These are phyloP conservation scores for Penicillium ochrochloron DNA, from an alignment of 495 filamentous ascomycete genomes.

Conservation along the genomic window DNA sequence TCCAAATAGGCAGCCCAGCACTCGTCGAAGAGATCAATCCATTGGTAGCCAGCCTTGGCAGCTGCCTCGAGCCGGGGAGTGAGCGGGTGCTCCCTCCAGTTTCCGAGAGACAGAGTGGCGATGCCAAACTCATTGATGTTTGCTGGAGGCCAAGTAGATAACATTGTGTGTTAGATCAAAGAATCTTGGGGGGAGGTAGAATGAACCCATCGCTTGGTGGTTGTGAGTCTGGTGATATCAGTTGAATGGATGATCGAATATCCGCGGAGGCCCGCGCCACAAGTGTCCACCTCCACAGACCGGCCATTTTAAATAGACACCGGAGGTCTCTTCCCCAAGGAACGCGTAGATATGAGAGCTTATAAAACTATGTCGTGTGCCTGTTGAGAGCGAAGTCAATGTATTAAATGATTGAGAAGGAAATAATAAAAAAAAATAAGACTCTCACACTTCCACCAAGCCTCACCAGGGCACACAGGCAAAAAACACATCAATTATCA, in stretches of 20 bases:
- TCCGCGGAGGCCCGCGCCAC: constrained; percentile 8
- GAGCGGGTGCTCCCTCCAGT: constrained; percentile 34
- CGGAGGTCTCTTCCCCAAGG: background rate
- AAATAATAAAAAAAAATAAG: background rate
- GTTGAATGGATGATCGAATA: constrained; percentile 27
- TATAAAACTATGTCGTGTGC: background rate
- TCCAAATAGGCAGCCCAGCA: constrained; percentile 43
- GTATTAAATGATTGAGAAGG: background rate
- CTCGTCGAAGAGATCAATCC: constrained; percentile 45
- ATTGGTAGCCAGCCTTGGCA: constrained; percentile 36
- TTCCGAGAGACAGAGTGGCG: constrained; percentile 41
- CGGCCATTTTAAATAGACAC: constrained; percentile 14
- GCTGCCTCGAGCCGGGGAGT: constrained; percentile 36
- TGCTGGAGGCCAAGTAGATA: constrained; percentile 22
- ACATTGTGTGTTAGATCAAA: constrained; percentile 14
- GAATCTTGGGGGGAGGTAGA: background rate
- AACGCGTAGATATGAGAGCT: background rate
- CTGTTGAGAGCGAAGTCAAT: background rate
- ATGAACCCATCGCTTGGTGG: background rate
- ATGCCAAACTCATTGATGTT: constrained; percentile 32
- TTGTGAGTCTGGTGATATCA: background rate
- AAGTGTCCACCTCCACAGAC: constrained; percentile 16
- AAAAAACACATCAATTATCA: too few relatives aligned
- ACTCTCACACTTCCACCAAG: background rate
- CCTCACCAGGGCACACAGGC: too few relatives aligned